These are phyloP conservation scores for Leptoxyphium fumago DNA, from an alignment of 2,329 filamentous ascomycete genomes.

Conservation along the genomic window DNA sequence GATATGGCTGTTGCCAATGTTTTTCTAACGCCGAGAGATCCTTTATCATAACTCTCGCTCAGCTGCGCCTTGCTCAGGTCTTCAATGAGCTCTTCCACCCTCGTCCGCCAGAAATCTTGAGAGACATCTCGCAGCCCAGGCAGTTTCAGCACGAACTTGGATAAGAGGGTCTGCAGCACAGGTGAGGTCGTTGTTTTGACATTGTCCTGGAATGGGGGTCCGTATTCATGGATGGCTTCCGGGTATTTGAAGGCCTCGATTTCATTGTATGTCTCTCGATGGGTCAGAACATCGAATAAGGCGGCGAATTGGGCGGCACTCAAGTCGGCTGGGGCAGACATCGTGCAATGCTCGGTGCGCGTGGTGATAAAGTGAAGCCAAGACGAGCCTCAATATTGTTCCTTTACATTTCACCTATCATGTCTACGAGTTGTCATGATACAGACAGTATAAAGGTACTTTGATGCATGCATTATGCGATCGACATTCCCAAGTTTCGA, in stretches of 20 bases:
- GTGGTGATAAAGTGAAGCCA: too few relatives aligned
- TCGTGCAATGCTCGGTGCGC: background rate
- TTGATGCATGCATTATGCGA: too few relatives aligned
- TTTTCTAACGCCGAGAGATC: constrained; percentile 57
- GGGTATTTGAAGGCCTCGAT: constrained; percentile 57
- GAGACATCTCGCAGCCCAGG: constrained; percentile 52
- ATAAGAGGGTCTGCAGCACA: constrained; percentile 53
- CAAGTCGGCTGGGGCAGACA: constrained; percentile 15
- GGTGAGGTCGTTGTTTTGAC: constrained; percentile 41
- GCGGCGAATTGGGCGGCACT: constrained; percentile 33
- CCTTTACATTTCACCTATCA: too few relatives aligned
- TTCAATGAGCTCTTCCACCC: constrained; percentile 44
- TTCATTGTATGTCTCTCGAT: constrained; percentile 45
- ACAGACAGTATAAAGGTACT: too few relatives aligned
- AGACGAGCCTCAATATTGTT: too few relatives aligned
- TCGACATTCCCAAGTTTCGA: too few relatives aligned
- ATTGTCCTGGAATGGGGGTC: constrained; percentile 48
- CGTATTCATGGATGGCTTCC: constrained; percentile 49
- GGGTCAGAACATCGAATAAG: constrained; percentile 40
- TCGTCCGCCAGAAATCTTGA: constrained; percentile 49
- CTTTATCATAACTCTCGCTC: constrained; percentile 73
- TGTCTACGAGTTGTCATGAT: too few relatives aligned
- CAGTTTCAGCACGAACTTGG: constrained; percentile 47
- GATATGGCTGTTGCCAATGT: constrained; percentile 59
- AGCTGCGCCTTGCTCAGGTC: constrained; percentile 53